Evolutionary conservation across 1,139 yeast species (phyloP), one percentile per base, ranked within the genome.

Genomic region (Lodderomyces elongisporus): DNA sequence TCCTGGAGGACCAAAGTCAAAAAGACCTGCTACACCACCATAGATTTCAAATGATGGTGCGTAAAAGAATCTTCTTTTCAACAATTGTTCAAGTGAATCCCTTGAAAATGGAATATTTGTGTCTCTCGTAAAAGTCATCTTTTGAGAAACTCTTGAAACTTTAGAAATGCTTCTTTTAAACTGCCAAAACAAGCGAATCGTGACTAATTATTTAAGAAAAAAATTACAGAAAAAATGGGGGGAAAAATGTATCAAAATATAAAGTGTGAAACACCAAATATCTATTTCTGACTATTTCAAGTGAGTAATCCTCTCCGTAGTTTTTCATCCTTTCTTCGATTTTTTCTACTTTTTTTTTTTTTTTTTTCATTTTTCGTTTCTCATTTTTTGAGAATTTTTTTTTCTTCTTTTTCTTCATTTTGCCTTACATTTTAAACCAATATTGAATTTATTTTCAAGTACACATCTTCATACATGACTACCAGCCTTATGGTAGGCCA

Each of bases 1-100:
- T 41, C 98, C 98, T 59, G 98, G 96, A 42, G 99, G 99, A 65
- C 99, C 99, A 56, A 88, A 93, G 60, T 93, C 99, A 60, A 87
- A 93, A 40, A 93, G 73, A 46, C 99, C 99, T 35, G 96, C 85
- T 33, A 93, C 97, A 59, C 98, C 98, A 47, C 98, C 98, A 58
- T 93, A 93, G 44, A 91, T 79, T 57, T 93, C 98, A 55, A 93
- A 93, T 28, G 97, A 81, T 44, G 98, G 98, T 25, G 97, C 96
- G 57, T 77, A 91, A 66, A 93, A 93, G 70, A 93, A 93, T 60
- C 99, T 78, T 64, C 96, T 82, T 62, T 89, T 91, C 51, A 93
- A 71, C 37, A 89, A 85, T 58, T 85, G 83, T 60, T 93, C 99
- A 52, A 93, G 71, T 43, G 78, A 70, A 45, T 89, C 97, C 62